Percentiles rank a stretch among this genome's conserved stretches.
These are phyloP conservation scores for Leishmania arabica DNA, from an alignment of 208 protist genomes.

Conservation along the genomic window DNA sequence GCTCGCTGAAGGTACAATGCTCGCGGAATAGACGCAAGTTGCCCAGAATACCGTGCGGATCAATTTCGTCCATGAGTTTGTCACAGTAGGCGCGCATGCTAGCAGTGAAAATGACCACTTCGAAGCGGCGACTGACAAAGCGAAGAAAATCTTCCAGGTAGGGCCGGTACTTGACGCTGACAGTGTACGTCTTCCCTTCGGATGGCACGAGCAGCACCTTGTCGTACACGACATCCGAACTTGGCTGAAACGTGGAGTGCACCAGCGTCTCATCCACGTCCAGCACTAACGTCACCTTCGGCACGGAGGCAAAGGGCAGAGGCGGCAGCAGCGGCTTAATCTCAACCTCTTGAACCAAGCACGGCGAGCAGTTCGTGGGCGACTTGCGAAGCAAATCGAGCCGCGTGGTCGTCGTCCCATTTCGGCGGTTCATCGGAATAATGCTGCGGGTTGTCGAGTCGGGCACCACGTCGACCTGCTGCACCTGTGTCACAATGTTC, in stretches of 20 bases:
- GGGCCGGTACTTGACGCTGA: constrained; percentile 60
- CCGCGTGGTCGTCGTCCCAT: constrained; percentile 32
- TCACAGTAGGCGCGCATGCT: constrained; percentile 57
- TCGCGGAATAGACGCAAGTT: constrained; percentile 53
- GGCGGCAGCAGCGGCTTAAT: constrained; percentile 35
- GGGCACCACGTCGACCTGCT: constrained; percentile 10
- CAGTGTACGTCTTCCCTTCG: constrained; percentile 26
- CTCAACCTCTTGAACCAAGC: constrained; percentile 25
- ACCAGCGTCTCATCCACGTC: constrained; percentile 65
- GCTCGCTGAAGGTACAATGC: constrained; percentile 50
- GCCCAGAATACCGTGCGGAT: constrained; percentile 47
- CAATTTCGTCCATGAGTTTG: constrained; percentile 50
- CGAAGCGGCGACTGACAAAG: constrained; percentile 45
- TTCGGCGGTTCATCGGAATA: constrained; percentile 40
- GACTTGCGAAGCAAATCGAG: constrained; percentile 37
- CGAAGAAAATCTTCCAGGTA: constrained; percentile 59
- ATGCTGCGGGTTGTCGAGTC: constrained; percentile 19
- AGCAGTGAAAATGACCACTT: constrained; percentile 72
- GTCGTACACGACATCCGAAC: constrained; percentile 43
- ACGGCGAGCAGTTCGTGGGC: constrained; percentile 37
- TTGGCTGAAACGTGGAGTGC: constrained; percentile 48
- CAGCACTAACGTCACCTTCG: constrained; percentile 48
- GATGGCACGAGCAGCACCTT: constrained; percentile 30
- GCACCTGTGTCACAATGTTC: constrained; percentile 35
- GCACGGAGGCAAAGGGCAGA: constrained; percentile 15